Base-by-base conservation (phyloP, 345 rosid species). In the Rhodamnia argentea region DNA sequence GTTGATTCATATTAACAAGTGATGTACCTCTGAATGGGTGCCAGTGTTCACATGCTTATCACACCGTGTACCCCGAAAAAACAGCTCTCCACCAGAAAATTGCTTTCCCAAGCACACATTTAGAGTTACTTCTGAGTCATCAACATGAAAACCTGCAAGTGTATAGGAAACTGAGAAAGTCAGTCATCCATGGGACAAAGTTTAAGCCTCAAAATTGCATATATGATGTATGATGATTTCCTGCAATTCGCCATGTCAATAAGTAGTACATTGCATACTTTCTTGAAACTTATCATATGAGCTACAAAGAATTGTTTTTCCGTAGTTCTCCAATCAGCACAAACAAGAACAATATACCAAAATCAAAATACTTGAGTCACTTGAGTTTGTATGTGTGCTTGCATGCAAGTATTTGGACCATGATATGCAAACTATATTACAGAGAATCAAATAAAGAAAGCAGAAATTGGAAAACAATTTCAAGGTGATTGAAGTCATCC, bases 41-140 rank as follows among this genome's bases (percentile, higher is more conserved):
- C 91, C 95, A 1, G 98, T 91, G 89, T 96, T 96, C 86, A 95
- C 97, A 91, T 98, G 99, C 83, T 89, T 89, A 87, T 95, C 98
- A 88, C 99, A 98, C 78, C 99, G 93, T 37, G 91, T 92, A 58
- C 99, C 99, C n/a, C 98, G 94, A 76, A 98, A 96, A 86, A 91
- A 98, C 88, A 98, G 88, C 82, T 96, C 95, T 86, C 99, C 99
- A 44, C 98, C 99, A 87, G 93, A 88, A 88, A 96, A 96, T 84
- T 96, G 91, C 89, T 92, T 96, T 64, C 99, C 98, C 98, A 98
- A 90, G 93, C 99, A 96, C 86, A 96, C 97, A 87, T 96, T 95
- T 89, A 98, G 92, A 84, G 95, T 93, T 84, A 98, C 93, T 92
- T 98, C 99, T 12, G 99, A 94, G 90, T 98, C 99, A 90, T 98